Evolutionary conservation across 352 stramenopile species (phyloP).

Genomic region (Globisporangium carolinianum): DNA sequence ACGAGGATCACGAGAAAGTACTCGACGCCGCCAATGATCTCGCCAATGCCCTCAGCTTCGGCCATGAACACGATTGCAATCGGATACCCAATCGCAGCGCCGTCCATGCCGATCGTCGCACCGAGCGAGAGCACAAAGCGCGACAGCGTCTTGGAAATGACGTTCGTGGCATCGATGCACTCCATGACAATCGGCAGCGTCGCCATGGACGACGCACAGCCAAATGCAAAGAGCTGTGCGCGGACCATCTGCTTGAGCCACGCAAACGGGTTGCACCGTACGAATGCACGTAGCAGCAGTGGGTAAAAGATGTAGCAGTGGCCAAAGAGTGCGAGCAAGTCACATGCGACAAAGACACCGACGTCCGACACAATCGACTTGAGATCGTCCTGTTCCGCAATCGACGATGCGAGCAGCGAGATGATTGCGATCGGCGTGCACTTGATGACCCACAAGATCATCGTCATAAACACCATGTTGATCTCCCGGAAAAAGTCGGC

Average conservation of each 20-base stretch:
- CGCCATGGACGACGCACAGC: constrained; percentile 68
- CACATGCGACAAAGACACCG: too few species aligned
- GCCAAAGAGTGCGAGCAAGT: too few species aligned
- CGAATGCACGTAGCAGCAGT: too few species aligned
- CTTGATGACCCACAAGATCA: constrained; percentile 37
- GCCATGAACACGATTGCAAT: constrained; percentile 31
- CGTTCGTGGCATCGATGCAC: constrained; percentile 55
- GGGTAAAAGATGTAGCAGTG: too few species aligned
- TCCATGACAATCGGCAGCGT: constrained; percentile 66
- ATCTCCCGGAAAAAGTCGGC: constrained; percentile 28
- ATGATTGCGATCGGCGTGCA: constrained; percentile 10
- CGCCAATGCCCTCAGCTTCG: constrained; percentile 15
- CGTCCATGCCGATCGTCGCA: constrained; percentile 38
- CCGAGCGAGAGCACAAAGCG: constrained; percentile 15
- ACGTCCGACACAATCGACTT: not conserved
- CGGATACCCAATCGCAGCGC: constrained; percentile 21
- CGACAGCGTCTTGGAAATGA: constrained; percentile 45
- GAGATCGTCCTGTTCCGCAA: constrained; percentile 17
- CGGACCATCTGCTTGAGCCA: too few species aligned
- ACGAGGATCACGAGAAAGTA: constrained; percentile 22
- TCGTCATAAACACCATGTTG: constrained; percentile 33
- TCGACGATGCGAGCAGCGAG: constrained; percentile 28
- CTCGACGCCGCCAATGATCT: not conserved
- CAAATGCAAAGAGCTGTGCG: constrained; percentile 24
- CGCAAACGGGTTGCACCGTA: too few species aligned